Percentiles rank a stretch among this genome's conserved stretches.
phyloP scores from a whole-genome alignment of 768 basidiomycete genomes.

The Gymnopilus junonius region DNA sequence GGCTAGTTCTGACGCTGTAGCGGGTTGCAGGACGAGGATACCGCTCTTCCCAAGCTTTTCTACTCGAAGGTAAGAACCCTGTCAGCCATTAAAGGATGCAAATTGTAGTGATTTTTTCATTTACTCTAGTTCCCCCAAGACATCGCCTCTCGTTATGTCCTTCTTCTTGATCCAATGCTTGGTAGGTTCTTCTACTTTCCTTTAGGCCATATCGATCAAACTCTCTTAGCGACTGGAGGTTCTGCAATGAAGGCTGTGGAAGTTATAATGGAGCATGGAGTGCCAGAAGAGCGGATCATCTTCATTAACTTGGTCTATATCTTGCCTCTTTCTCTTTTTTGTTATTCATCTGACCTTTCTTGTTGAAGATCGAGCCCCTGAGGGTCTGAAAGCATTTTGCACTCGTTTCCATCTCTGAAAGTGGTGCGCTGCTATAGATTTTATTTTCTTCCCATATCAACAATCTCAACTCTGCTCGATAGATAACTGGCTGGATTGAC shows the following conservation, averaged over 20 bases:
- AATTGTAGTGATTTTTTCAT: neutral
- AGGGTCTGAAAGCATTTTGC: constrained; percentile 86
- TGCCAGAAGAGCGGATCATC: constrained; percentile 93
- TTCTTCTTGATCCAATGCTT: constrained; percentile 97
- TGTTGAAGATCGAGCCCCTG: constrained; percentile 79
- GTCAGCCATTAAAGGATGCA: neutral
- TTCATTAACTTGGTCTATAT: constrained; percentile 85
- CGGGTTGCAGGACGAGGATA: constrained; percentile 84
- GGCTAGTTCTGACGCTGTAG: neutral
- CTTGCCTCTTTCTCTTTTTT: constrained; percentile 3
- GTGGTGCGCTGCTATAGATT: constrained; percentile 68
- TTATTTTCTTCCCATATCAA: neutral
- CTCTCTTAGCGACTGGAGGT: constrained; percentile 84
- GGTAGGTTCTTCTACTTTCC: constrained; percentile 49
- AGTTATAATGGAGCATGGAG: constrained; percentile 88
- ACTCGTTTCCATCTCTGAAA: constrained; percentile 72
- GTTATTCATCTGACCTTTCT: constrained; percentile 1
- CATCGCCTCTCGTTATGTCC: constrained; percentile 88
- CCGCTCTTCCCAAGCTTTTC: constrained; percentile 90
- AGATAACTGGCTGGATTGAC: constrained; percentile 98
- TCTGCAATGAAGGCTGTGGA: constrained; percentile 98
- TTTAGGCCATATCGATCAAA: neutral
- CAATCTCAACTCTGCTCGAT: neutral
- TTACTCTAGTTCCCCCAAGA: constrained; percentile 93
- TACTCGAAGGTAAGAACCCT: constrained; percentile 68